These are phyloP conservation scores for Aspergillus sp. DNA, from an alignment of 2,329 filamentous ascomycete species.

Conservation along the genomic window DNA sequence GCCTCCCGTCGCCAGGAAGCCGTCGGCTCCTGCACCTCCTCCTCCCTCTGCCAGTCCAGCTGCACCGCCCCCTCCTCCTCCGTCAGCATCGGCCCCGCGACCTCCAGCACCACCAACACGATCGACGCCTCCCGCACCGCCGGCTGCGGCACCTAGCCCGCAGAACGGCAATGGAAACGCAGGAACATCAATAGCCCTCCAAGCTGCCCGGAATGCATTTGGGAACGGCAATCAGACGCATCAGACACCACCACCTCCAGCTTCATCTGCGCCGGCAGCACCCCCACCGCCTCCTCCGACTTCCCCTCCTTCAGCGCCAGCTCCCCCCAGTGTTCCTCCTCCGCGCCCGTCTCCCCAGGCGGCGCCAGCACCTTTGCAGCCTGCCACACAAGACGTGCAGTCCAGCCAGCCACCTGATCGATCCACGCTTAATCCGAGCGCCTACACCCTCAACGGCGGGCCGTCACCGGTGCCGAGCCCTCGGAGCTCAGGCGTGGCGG, in stretches of 20 bases:
- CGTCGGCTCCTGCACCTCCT: slow-evolving; percentile 42
- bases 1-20: slow-evolving; percentile 50
- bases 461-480: slow-evolving; percentile 19
- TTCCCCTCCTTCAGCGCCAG: slow-evolving; percentile 23
- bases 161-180: slow-evolving; percentile 31
- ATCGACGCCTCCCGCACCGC: slow-evolving; percentile 43
- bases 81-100: slow-evolving; percentile 31
- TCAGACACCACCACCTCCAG: slow-evolving; percentile 32
- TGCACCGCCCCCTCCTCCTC: slow-evolving; percentile 35
- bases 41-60: slow-evolving; percentile 36
- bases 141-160: slow-evolving; percentile 20
- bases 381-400: slow-evolving; percentile 8
- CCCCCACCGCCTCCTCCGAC: slow-evolving; percentile 37
- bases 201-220: slow-evolving; percentile 51
- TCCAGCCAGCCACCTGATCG: slow-evolving; percentile 42
- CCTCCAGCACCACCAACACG: slow-evolving; percentile 31
- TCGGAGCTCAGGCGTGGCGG: slow-evolving; percentile 16
- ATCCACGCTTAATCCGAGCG: slow-evolving; percentile 63
- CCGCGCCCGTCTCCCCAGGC: slow-evolving; percentile 36
- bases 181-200: slow-evolving; percentile 45
- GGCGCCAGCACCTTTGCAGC: slow-evolving; percentile 27
- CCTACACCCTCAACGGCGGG: slow-evolving; percentile 64
- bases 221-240: slow-evolving; percentile 36
- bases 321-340: slow-evolving; percentile 33
- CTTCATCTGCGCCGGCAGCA: slow-evolving; percentile 29